A percentile compares a stretch with the other conserved stretches of the same genome.
These are phyloP conservation scores for Cercospora sp. DNA, from an alignment of 2,329 filamentous ascomycete species.

Conservation along the genomic window DNA sequence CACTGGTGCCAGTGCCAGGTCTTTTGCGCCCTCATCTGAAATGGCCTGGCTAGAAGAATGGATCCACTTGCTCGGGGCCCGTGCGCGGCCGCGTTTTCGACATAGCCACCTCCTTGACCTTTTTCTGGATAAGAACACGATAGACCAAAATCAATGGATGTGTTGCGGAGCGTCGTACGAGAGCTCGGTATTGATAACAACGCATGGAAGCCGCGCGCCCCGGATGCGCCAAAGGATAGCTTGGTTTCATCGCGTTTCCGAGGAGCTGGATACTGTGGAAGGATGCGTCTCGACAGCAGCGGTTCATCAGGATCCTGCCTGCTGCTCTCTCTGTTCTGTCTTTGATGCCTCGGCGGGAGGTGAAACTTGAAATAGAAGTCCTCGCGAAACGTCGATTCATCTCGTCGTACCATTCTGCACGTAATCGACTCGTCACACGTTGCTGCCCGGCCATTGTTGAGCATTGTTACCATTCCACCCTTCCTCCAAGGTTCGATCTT, in stretches of 20 bases:
- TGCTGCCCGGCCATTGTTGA: slow-evolving; percentile 11
- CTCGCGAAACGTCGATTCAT: background rate
- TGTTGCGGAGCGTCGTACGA: background rate
- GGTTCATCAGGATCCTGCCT: slow-evolving; percentile 5
- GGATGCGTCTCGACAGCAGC: background rate
- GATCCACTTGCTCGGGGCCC: background rate
- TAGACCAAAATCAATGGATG: background rate
- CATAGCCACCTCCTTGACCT: slow-evolving; percentile 13
- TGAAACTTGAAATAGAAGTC: background rate
- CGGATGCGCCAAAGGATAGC: background rate
- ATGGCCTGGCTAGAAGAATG: background rate
- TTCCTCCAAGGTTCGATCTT: slow-evolving; percentile 91
- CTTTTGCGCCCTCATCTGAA: slow-evolving; percentile 10
- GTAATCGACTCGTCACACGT: slow-evolving; percentile 10
- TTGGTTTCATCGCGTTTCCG: background rate
- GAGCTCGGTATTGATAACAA: background rate
- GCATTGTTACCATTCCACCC: slow-evolving; percentile 54
- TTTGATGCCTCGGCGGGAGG: background rate
- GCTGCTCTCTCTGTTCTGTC: background rate
- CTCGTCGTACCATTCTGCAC: background rate
- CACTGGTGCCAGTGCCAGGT: slow-evolving; percentile 1
- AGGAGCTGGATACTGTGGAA: background rate
- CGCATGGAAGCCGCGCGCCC: background rate
- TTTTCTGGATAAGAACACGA: slow-evolving; percentile 1
- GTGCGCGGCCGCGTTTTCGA: background rate